Conservation (phyloP, 2,329 filamentous ascomycete species). For the Trichoderma endophyticum region DNA sequence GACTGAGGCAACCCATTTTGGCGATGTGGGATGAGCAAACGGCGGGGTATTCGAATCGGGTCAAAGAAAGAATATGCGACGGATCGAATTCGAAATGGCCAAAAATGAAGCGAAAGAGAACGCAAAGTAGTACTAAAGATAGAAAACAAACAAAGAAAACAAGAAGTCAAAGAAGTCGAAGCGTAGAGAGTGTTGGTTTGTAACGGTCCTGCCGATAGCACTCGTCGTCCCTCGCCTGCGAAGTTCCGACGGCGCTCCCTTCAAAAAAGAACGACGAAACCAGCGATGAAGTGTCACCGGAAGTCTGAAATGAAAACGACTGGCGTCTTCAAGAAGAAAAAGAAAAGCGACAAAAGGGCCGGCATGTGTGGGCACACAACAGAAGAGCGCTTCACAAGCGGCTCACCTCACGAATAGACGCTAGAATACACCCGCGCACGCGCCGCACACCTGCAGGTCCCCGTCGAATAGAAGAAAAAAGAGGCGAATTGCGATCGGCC, state of each 20-base stretch:
- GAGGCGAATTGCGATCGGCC: slow-evolving; percentile 15
- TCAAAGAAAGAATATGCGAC: background rate
- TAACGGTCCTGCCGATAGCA: slow-evolving; percentile 42
- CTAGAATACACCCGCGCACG: background rate
- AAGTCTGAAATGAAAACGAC: slow-evolving; percentile 1
- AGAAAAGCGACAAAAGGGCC: background rate
- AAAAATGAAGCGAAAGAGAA: background rate
- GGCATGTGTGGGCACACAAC: slow-evolving; percentile 4
- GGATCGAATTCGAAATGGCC: slow-evolving; percentile 4
- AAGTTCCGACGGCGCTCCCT: slow-evolving; percentile 42
- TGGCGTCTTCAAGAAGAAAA: background rate
- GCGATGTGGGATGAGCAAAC: slow-evolving; percentile 17
- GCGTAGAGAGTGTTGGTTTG: slow-evolving; percentile 14
- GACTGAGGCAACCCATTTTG: slow-evolving; percentile 65
- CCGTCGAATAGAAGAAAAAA: background rate
- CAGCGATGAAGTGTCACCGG: background rate
- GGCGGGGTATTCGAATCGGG: background rate
- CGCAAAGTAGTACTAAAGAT: background rate
- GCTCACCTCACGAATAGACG: background rate
- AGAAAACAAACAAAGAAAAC: slow-evolving; percentile 18
- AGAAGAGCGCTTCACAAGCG: background rate
- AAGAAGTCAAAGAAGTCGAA: background rate
- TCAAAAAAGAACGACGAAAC: background rate
- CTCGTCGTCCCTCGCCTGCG: slow-evolving; percentile 50
- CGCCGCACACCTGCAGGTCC: background rate